Base-by-base conservation (phyloP, 768 basidiomycete genomes). In the Xerocomellus intermedius region DNA sequence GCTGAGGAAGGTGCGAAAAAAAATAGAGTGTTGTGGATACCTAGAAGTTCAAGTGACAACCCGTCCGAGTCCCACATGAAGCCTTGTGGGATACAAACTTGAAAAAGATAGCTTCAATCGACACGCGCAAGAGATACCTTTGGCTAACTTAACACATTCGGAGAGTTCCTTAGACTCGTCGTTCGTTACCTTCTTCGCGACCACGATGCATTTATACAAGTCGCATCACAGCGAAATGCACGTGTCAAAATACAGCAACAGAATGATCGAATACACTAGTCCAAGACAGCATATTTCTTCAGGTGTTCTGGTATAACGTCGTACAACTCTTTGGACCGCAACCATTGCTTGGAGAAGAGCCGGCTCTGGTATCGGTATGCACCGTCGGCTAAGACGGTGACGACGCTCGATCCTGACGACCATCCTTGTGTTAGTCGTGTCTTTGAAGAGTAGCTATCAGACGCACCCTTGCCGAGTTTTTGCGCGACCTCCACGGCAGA, bases 351-450 rank as follows among this genome's bases (percentile, higher is more conserved):
- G 16, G 94, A 97, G 76, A 99, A 99, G 35, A 99, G 75, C 12
- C 97, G 82, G 57, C 91, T 95, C 75, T 98, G 97, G 68, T 99
- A 97, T 67, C 97, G 83, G 67, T 98, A 96, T 42, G 97, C 97
- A 8, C 96, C 97, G 67, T 99, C 97, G 70, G 89, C 92, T 37
- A 99, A 74, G 49, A 98, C 80, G 5, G 97, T 99, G 2, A 85
- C 94, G 28, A 98, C 78, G 16, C 80, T 91, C 21, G 88, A 87
- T 35, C 90, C 91, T 94, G 57, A 30, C 42, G 36, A 36, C 50
- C 50, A 28, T 48, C 4, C 24, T 9, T n/a, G 21, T 24, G 32
- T 56, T 12, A 53, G 48, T 26, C n/a, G 19, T 8, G 39, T 28
- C 6, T 21, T 42, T 22, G 22, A 41, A 44, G n/a, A 51, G 17